These are phyloP conservation scores for Pezicula rhizophila DNA, from an alignment of 2,329 filamentous ascomycete species.

Conservation along the genomic window DNA sequence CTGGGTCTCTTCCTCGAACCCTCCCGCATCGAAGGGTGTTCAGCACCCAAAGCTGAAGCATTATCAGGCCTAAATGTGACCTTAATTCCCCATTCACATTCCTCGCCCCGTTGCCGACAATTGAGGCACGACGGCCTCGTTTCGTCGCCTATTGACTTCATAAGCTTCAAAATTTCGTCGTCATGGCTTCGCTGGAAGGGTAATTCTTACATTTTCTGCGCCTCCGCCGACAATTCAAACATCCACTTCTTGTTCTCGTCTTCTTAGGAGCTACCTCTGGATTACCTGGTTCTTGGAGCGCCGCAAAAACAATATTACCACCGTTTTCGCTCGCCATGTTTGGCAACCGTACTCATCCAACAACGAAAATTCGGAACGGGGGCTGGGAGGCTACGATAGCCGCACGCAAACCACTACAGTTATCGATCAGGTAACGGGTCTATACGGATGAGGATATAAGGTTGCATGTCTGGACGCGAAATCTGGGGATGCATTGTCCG, in stretches of 20 bases:
- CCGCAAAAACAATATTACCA: not conserved
- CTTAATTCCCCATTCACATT: constrained; percentile 27
- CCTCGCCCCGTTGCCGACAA: constrained; percentile 25
- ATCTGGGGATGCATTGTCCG: too few species aligned
- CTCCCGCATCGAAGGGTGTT: constrained; percentile 28
- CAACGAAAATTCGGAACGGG: too few species aligned
- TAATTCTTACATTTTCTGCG: constrained; percentile 25
- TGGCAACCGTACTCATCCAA: not conserved
- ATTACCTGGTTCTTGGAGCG: not conserved
- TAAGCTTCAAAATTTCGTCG: not conserved
- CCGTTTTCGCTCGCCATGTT: not conserved
- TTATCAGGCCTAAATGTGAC: constrained; percentile 27
- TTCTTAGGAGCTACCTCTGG: not conserved
- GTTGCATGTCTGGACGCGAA: too few species aligned
- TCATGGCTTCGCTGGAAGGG: too few species aligned
- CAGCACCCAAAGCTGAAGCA: constrained; percentile 23
- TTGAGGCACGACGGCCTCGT: constrained; percentile 25
- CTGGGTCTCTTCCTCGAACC: not conserved
- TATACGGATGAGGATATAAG: too few species aligned
- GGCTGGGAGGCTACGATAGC: too few species aligned
- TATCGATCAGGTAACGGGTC: too few species aligned
- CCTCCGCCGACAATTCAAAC: constrained; percentile 27
- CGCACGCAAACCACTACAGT: too few species aligned
- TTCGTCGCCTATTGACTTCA: constrained; percentile 22
- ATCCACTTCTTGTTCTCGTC: constrained; percentile 27